A percentile compares a stretch with the other conserved stretches of the same genome.
phyloP scores from a whole-genome alignment of 371 early-diverging fungal genomes.

The Sporodiniella umbellata region DNA sequence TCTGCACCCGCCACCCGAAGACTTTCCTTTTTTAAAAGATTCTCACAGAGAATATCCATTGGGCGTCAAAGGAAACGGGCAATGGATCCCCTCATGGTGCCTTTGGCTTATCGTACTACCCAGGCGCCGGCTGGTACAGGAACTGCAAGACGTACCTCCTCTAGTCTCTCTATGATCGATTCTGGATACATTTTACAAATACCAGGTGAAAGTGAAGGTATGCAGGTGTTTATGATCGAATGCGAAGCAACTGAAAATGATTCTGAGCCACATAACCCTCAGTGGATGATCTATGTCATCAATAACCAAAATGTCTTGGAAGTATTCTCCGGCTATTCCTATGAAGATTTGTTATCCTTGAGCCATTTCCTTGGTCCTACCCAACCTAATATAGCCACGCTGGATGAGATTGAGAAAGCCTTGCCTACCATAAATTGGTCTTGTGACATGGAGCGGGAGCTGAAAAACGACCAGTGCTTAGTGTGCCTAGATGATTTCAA shows the following conservation, averaged over 20 bases:
- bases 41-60: conserved; percentile 14
- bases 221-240: conserved; percentile 14
- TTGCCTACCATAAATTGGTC: no score
- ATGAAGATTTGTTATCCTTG: conserved; percentile 58
- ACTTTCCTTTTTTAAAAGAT: conserved; percentile 12
- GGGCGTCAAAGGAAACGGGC: not conserved
- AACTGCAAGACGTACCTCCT: no score
- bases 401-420: no score
- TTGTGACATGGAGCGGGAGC: conserved; percentile 38
- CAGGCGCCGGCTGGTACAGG: no score
- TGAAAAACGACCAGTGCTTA: conserved; percentile 35
- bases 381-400: conserved; percentile 36
- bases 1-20: conserved; percentile 13
- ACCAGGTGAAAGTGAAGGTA: conserved; percentile 8
- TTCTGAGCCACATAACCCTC: not conserved
- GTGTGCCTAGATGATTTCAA: conserved; percentile 74
- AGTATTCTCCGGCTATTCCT: conserved; percentile 29
- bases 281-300: conserved; percentile 41
- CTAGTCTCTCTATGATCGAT: not conserved
- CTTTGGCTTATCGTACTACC: no score
- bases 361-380: conserved; percentile 56
- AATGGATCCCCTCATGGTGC: no score
- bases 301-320: conserved; percentile 15
- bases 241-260: conserved; percentile 5
- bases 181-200: not conserved